These are phyloP conservation scores for Wallacemonas sp. DNA, from an alignment of 208 protist genomes.

Conservation along the genomic window DNA sequence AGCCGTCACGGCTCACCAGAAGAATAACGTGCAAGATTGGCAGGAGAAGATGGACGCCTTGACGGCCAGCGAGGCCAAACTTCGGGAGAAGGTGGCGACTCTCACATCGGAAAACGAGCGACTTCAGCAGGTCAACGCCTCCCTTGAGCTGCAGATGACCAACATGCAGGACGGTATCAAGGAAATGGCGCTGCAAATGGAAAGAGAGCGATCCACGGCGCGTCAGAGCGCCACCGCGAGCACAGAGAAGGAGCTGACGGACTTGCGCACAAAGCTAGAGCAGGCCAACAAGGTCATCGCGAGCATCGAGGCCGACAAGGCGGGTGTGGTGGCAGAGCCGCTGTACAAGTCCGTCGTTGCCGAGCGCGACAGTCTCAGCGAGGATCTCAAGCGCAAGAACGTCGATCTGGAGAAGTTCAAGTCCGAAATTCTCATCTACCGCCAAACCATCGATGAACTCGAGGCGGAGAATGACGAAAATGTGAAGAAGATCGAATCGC, in stretches of 20 bases:
- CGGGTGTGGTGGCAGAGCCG: slow-evolving; percentile 59
- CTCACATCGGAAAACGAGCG: slow-evolving; percentile 61
- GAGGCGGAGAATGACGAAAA: slow-evolving; percentile 85
- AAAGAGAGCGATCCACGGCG: slow-evolving; percentile 48
- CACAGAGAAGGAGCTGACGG: slow-evolving; percentile 44
- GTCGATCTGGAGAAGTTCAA: slow-evolving; percentile 80
- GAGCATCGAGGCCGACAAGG: slow-evolving; percentile 21
- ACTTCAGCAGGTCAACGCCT: slow-evolving; percentile 55
- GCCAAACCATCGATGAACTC: slow-evolving; percentile 76
- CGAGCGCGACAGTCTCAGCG: slow-evolving; percentile 45
- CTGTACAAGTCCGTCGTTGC: slow-evolving; percentile 55
- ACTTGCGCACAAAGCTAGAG: slow-evolving; percentile 39
- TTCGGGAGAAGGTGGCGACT: slow-evolving; percentile 46
- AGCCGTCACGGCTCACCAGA: slow-evolving; percentile 44
- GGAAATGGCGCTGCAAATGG: slow-evolving; percentile 81
- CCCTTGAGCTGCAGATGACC: slow-evolving; percentile 75
- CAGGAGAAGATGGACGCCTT: slow-evolving; percentile 54
- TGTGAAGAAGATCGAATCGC: slow-evolving; percentile 71
- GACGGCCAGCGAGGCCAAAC: slow-evolving; percentile 53
- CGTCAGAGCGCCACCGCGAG: slow-evolving; percentile 37
- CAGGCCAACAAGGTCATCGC: slow-evolving; percentile 38
- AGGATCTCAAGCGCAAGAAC: slow-evolving; percentile 44
- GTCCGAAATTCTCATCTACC: slow-evolving; percentile 86
- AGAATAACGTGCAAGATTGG: slow-evolving; percentile 58
- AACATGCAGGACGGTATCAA: slow-evolving; percentile 86